Evolutionary conservation across 2,329 filamentous ascomycete species (phyloP).

Genomic region (Chaetomium sp.): DNA sequence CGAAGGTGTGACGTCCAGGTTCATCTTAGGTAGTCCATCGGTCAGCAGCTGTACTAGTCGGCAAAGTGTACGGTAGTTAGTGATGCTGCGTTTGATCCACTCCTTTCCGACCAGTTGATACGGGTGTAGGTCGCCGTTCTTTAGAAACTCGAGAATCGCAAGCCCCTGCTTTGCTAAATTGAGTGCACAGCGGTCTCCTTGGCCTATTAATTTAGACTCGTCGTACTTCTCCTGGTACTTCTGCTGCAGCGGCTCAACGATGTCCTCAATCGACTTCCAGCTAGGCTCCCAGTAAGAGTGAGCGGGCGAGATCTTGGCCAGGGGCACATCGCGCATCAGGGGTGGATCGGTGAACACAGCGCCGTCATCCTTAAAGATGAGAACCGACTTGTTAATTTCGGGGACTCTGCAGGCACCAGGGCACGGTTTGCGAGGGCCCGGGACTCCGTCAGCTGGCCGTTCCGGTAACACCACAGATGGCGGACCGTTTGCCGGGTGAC

Average conservation of each 20-base stretch:
- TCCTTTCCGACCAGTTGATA: conserved; percentile 50
- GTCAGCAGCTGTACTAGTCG: conserved; percentile 46
- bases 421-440: no score
- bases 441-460: no score
- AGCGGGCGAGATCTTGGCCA: conserved; percentile 42
- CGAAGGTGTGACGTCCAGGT: conserved; percentile 45
- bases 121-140: conserved; percentile 46
- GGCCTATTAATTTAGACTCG: conserved; percentile 30
- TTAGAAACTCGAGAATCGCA: conserved; percentile 45
- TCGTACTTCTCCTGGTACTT: conserved; percentile 44
- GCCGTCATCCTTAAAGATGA: conserved; percentile 45
- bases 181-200: conserved; percentile 46
- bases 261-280: conserved; percentile 42
- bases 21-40: conserved; percentile 47
- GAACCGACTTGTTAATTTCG: conserved; percentile 41
- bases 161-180: conserved; percentile 51
- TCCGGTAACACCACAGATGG: no score
- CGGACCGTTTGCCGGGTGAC: no score
- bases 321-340: conserved; percentile 46
- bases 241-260: conserved; percentile 39
- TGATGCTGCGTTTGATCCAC: conserved; percentile 40
- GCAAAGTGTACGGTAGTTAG: conserved; percentile 51
- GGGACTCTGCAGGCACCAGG: no score
- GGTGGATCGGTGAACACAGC: conserved; percentile 43
- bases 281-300: conserved; percentile 52